Evolutionary conservation across 2,329 filamentous ascomycete species (phyloP).

Genomic region (Fusarium longipes): DNA sequence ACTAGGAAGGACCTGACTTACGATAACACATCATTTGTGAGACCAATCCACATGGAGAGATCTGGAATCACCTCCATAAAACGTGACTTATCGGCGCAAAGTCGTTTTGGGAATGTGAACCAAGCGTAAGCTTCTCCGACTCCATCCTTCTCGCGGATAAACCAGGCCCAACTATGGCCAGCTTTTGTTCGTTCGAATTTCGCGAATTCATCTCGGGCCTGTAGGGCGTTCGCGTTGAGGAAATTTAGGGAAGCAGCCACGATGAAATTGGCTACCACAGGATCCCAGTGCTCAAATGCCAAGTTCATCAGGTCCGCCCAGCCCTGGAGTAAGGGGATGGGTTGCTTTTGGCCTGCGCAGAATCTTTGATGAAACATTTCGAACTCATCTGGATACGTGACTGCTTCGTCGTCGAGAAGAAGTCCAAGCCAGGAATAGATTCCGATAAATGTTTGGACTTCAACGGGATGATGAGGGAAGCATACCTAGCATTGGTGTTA

Average conservation of each 20-base stretch:
- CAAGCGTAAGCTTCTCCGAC: conserved; percentile 20
- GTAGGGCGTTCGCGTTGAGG: conserved; percentile 10
- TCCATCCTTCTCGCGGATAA: conserved; percentile 24
- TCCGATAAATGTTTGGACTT: conserved; percentile 9
- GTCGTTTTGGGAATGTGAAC: conserved; percentile 13
- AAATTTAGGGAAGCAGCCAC: conserved; percentile 16
- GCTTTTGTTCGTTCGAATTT: background rate
- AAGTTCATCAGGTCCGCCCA: conserved; percentile 19
- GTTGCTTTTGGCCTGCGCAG: background rate
- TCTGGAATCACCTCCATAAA: conserved; percentile 23
- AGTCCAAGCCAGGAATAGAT: conserved; percentile 21
- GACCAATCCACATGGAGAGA: conserved; percentile 9
- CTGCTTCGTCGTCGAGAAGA: conserved; percentile 18
- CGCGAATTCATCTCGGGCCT: conserved; percentile 7
- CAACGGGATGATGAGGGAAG: conserved; percentile 17
- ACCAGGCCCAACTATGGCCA: conserved; percentile 22
- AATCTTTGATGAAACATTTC: conserved; percentile 18
- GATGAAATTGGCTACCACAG: conserved; percentile 17
- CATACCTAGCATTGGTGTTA: background rate
- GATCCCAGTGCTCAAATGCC: conserved; percentile 17
- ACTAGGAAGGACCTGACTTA: background rate
- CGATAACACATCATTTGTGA: conserved; percentile 17
- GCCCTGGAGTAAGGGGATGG: conserved; percentile 1
- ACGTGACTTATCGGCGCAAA: conserved; percentile 5
- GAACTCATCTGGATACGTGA: background rate